Percentiles rank a stretch among this genome's conserved stretches.
Conservation (phyloP, 2,329 filamentous ascomycete genomes). For the Coniochaeta sp. region DNA sequence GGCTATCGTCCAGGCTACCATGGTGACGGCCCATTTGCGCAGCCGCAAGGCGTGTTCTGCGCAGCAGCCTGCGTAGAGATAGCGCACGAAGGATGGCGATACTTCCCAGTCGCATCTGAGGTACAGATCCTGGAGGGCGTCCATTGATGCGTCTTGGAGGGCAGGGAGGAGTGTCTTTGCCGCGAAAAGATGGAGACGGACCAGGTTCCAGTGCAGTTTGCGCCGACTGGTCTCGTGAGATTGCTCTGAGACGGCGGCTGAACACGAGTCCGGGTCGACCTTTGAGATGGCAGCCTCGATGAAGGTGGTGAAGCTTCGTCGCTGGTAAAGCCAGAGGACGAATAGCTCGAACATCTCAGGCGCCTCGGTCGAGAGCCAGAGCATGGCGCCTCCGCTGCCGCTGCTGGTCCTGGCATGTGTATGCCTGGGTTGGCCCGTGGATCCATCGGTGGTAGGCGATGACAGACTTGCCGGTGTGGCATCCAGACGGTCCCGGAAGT, state of each 20-base stretch:
- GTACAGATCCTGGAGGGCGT: constrained; percentile 52
- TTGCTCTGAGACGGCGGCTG: constrained; percentile 9
- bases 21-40: constrained; percentile 52
- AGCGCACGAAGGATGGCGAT: constrained; percentile 40
- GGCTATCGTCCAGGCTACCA: constrained; percentile 51
- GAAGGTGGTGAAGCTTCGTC: constrained; percentile 31
- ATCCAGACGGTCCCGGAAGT: constrained; percentile 40
- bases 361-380: constrained; percentile 37
- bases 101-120: constrained; percentile 53
- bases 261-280: not conserved
- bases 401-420: not conserved
- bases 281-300: constrained; percentile 32
- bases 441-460: constrained; percentile 11
- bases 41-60: constrained; percentile 40
- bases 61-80: constrained; percentile 48
- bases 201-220: constrained; percentile 47
- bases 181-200: constrained; percentile 51
- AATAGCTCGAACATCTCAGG: constrained; percentile 47
- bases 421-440: not conserved
- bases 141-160: constrained; percentile 51
- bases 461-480: constrained; percentile 19
- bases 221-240: constrained; percentile 21
- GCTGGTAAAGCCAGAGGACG: constrained; percentile 43
- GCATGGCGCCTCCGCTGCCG: constrained; percentile 10
- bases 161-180: constrained; percentile 39